Conservation (phyloP, 805 yeast genomes). For the Barnettozyma botsteinii region DNA sequence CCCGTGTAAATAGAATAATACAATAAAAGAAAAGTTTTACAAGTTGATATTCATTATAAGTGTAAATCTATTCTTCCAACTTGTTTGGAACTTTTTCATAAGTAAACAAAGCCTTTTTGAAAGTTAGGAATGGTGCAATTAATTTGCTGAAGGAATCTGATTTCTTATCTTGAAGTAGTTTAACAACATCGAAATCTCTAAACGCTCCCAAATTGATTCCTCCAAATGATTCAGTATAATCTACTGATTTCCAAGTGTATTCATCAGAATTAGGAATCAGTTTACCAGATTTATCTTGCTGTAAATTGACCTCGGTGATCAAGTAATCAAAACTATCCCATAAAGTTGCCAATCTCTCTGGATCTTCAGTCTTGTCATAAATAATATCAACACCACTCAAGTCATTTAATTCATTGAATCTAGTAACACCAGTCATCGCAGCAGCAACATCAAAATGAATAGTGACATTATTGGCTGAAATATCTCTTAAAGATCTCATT, state of each 20-base stretch:
- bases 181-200: slow-evolving; percentile 9
- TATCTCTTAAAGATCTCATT: slow-evolving; percentile 5
- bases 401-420: slow-evolving; percentile 57
- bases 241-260: slow-evolving; percentile 40
- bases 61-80: not conserved
- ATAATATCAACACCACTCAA: slow-evolving; percentile 25
- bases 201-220: slow-evolving; percentile 32
- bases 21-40: not conserved
- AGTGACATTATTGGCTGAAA: slow-evolving; percentile 20
- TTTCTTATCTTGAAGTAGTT: slow-evolving; percentile 10
- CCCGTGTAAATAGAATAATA: not conserved
- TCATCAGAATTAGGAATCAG: slow-evolving; percentile 24
- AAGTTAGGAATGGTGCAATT: slow-evolving; percentile 11
- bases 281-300: slow-evolving; percentile 1
- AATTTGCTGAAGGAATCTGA: slow-evolving; percentile 12
- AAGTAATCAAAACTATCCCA: slow-evolving; percentile 50
- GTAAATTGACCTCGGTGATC: slow-evolving; percentile 33
- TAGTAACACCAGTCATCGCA: slow-evolving; percentile 83
- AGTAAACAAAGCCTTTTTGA: slow-evolving; percentile 9
- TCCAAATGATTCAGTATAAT: slow-evolving; percentile 33
- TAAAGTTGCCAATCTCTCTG: slow-evolving; percentile 27
- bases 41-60: not conserved
- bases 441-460: slow-evolving; percentile 77
- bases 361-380: slow-evolving; percentile 76
- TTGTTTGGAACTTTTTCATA: slow-evolving; percentile 15